Base-by-base conservation (phyloP, 805 yeast genomes). In the Phaffomyces opuntiae region DNA sequence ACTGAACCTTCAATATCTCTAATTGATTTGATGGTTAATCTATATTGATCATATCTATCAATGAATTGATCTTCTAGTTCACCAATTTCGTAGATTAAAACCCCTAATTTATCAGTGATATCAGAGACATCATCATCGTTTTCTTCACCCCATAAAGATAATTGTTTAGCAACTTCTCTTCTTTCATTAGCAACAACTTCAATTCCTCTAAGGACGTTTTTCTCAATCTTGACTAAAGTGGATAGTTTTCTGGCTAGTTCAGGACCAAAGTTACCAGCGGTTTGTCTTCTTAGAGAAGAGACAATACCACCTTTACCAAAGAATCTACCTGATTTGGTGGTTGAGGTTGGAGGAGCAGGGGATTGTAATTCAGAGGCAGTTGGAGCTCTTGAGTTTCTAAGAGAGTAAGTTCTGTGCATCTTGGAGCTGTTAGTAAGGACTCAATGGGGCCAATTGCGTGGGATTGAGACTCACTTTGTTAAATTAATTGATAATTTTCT, bases 371-470 rank as follows among this genome's bases (percentile, higher is more conserved):
- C 96, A 55, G 96, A 80, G 49, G 98, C 98, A 47, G 99, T 90
- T 51, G 99, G 99, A 36, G 97, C 98, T 70, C 96, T 86, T 46
- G 83, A 68, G 59, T 89, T 82, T 80, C 99, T 89, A 70, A 91
- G 77, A 33, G 99, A 91, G 72, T 93, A 93, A 42, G 99, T 91
- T 83, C 97, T 86, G 78, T 91, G 97, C 99, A 93, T 93, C 32
- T 36, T 7, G 24, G 7, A 16, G 7, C 16, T 36, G 38, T 35
- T 35, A 35, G 37, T 19, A 35, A 3, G 19, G 19, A 17, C 19
- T 17, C 7, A 12, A 12, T 3, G 19, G 37, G 9, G 9, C 13
- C 27, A 36, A 36, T 36, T 36, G 38, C 6, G 11, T 12, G n/a
- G 3, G 13, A 9, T 3, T 9, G 7, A 11, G 14, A 36, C 38